These are phyloP conservation scores for Acanthamoeba castellanii DNA, from an alignment of 208 protist species.

Conservation along the genomic window DNA sequence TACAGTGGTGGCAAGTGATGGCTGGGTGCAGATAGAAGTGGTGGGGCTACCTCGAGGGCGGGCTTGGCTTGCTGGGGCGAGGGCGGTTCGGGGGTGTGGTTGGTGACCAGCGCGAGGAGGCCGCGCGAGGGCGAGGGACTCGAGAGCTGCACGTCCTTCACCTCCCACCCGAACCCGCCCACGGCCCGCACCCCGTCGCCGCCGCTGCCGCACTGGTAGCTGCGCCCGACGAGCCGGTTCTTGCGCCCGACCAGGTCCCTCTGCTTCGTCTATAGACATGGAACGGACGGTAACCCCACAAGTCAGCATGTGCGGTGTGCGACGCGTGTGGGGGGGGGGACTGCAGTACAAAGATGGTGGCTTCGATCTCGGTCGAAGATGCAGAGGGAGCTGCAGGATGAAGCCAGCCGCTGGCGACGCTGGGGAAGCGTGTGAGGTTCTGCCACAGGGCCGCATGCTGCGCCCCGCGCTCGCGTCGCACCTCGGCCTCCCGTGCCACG, in stretches of 20 bases:
- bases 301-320: not conserved
- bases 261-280: not conserved
- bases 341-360: constrained; percentile 21
- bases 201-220: not conserved
- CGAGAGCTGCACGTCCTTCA: constrained; percentile 30
- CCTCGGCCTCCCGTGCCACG: not conserved
- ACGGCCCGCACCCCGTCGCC: not conserved
- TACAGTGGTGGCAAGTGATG: too few relatives aligned
- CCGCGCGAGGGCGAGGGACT: not conserved
- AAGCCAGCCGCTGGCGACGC: not conserved
- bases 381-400: not conserved
- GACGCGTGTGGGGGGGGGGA: too few relatives aligned
- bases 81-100: constrained; percentile 38
- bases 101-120: constrained; percentile 25
- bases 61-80: constrained; percentile 41
- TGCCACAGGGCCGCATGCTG: not conserved
- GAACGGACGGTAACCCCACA: not conserved
- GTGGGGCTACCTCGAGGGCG: not conserved
- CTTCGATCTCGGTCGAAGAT: not conserved
- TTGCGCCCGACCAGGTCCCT: constrained; percentile 29
- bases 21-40: too few relatives aligned
- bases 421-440: not conserved
- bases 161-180: constrained; percentile 38
- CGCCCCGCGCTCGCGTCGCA: not conserved
- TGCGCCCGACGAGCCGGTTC: constrained; percentile 8